Evolutionary conservation across 2,329 filamentous ascomycete genomes (phyloP).

Genomic region (Colletotrichum limetticola): DNA sequence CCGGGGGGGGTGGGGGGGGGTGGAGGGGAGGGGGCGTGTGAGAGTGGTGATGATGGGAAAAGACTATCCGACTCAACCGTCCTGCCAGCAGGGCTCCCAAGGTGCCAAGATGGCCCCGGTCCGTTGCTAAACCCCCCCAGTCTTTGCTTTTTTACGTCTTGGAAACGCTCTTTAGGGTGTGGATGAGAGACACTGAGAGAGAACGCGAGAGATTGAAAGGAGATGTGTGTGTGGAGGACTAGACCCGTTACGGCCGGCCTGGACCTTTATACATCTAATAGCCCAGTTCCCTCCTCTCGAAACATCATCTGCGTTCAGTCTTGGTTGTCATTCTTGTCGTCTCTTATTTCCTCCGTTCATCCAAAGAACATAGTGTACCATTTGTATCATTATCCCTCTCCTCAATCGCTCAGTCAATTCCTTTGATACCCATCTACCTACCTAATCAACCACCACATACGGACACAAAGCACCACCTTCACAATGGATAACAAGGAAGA

Average conservation of each 20-base stretch:
- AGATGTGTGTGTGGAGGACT: not conserved
- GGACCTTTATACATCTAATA: slow-evolving; percentile 12
- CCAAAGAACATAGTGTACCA: not conserved
- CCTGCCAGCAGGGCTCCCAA: slow-evolving; percentile 6
- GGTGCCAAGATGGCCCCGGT: slow-evolving; percentile 13
- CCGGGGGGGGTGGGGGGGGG: no score
- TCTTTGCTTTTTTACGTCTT: not conserved
- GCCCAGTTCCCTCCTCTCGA: not conserved
- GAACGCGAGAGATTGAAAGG: no score
- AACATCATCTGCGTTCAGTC: not conserved
- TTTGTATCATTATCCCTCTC: not conserved
- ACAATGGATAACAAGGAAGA: slow-evolving; percentile 25
- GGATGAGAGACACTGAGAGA: not conserved
- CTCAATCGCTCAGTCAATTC: not conserved
- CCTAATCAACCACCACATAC: not conserved
- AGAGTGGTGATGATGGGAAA: not conserved
- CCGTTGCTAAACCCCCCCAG: slow-evolving; percentile 5
- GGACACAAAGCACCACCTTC: no score
- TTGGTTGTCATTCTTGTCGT: not conserved
- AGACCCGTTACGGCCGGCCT: not conserved
- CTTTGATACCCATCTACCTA: not conserved
- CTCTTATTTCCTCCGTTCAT: slow-evolving; percentile 3
- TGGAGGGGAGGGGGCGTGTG: no score
- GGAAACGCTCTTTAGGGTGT: not conserved
- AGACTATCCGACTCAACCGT: slow-evolving; percentile 4